A percentile compares a stretch with the other conserved stretches of the same genome.
Conservation (phyloP, 371 early-diverging fungal genomes). For the Mucor plumbeus region DNA sequence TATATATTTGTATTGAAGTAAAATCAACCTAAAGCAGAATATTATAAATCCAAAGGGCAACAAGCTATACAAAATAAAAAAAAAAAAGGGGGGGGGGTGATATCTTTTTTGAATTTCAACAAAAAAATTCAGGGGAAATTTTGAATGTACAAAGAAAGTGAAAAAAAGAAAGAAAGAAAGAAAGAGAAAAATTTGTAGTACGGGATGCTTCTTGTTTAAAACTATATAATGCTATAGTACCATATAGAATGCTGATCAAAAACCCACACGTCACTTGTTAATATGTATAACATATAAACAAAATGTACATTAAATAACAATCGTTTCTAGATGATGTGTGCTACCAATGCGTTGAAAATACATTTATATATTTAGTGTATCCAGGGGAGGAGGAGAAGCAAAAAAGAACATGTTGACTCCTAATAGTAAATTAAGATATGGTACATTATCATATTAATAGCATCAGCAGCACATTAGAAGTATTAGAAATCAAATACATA, state of each 20-base stretch:
- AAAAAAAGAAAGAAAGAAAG: too few relatives aligned
- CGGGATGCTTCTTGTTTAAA: too few relatives aligned
- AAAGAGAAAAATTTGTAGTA: too few relatives aligned
- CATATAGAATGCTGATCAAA: neutral
- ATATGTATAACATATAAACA: neutral
- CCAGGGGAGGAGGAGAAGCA: neutral
- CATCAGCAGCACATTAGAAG: neutral
- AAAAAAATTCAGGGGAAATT: too few relatives aligned
- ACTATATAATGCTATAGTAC: too few relatives aligned
- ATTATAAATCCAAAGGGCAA: neutral
- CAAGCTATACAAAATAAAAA: neutral
- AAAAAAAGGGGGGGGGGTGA: neutral
- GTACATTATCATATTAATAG: neutral
- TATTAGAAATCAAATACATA: neutral
- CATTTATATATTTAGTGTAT: neutral
- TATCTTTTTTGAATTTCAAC: too few relatives aligned
- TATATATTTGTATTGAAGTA: neutral
- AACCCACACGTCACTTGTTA: constrained; percentile 5
- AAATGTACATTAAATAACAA: neutral
- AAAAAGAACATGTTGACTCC: neutral
- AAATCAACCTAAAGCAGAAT: constrained; percentile 8
- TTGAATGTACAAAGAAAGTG: too few relatives aligned
- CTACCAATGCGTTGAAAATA: neutral
- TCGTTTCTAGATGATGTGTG: neutral
- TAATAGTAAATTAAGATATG: constrained; percentile 2